Conservation (phyloP, 257 asterid genomes). For the Solanum sejunctum region DNA sequence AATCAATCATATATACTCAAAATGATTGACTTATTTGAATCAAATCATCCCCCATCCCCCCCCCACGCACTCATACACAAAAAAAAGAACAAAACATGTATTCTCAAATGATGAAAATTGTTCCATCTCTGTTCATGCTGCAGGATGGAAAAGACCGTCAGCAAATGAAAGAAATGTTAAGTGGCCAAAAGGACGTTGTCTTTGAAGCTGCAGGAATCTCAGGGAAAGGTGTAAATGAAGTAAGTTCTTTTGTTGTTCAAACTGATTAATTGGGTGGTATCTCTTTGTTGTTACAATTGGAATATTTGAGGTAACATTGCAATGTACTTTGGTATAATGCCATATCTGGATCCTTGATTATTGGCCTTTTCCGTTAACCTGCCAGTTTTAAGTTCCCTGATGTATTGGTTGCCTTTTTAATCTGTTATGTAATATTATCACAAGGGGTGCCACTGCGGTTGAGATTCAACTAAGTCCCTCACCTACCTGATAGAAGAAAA, state of each 20-base stretch:
- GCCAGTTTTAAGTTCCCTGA: not conserved
- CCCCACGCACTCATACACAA: too few relatives aligned
- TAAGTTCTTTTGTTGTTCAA: slow-evolving; percentile 23
- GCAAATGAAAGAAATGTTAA: slow-evolving; percentile 32
- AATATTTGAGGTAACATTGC: not conserved
- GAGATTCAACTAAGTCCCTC: not conserved
- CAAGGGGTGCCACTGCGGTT: not conserved
- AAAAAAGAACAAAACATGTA: not conserved
- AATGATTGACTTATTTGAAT: not conserved
- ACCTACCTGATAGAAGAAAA: not conserved
- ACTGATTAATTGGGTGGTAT: not conserved
- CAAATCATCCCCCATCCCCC: not conserved
- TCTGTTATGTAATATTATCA: not conserved
- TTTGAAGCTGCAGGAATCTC: slow-evolving; percentile 62
- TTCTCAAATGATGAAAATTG: not conserved
- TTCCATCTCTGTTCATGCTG: slow-evolving; percentile 11
- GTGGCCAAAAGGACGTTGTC: slow-evolving; percentile 43
- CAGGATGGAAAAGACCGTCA: slow-evolving; percentile 87
- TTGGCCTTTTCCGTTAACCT: not conserved
- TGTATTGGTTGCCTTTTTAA: not conserved
- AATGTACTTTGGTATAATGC: not conserved
- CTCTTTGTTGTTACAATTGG: not conserved
- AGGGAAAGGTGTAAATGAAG: slow-evolving; percentile 74
- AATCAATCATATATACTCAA: not conserved
- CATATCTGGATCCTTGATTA: not conserved